phyloP scores from a whole-genome alignment of 2,329 filamentous ascomycete species.

The Aureobasidium sp. region DNA sequence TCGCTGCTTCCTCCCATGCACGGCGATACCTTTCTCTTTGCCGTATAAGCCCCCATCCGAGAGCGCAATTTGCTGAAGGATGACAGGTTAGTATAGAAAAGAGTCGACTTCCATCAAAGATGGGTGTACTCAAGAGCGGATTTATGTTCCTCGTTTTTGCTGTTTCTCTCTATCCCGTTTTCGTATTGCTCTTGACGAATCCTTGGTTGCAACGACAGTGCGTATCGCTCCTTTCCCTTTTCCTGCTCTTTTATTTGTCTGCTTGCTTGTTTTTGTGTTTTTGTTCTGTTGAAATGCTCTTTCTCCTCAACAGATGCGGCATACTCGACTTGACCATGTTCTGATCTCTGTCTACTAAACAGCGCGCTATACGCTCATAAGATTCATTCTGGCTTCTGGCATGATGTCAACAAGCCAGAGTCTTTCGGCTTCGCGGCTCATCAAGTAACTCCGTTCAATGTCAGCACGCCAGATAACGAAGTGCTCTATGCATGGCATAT shows the following conservation, averaged over 20 bases:
- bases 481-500: conserved; percentile 86
- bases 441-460: conserved; percentile 78
- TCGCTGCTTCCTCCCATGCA: background rate
- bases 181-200: conserved; percentile 57
- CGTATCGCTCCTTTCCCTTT: conserved; percentile 26
- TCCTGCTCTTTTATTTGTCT: background rate
- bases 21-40: background rate
- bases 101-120: background rate
- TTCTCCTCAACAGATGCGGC: too few relatives aligned
- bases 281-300: background rate
- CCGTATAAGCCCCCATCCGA: background rate
- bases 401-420: conserved; percentile 67
- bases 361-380: conserved; percentile 81
- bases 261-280: background rate
- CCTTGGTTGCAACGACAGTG: conserved; percentile 75
- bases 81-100: background rate
- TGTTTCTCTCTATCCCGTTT: conserved; percentile 57
- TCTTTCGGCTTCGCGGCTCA: conserved; percentile 80
- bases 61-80: conserved; percentile 3
- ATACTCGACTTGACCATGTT: background rate
- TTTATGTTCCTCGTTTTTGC: conserved; percentile 39
- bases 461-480: conserved; percentile 67
- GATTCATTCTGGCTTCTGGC: conserved; percentile 64
- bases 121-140: conserved; percentile 22
- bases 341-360: background rate